Conservation (phyloP, 805 yeast genomes). For the Ogataea allantospora region DNA sequence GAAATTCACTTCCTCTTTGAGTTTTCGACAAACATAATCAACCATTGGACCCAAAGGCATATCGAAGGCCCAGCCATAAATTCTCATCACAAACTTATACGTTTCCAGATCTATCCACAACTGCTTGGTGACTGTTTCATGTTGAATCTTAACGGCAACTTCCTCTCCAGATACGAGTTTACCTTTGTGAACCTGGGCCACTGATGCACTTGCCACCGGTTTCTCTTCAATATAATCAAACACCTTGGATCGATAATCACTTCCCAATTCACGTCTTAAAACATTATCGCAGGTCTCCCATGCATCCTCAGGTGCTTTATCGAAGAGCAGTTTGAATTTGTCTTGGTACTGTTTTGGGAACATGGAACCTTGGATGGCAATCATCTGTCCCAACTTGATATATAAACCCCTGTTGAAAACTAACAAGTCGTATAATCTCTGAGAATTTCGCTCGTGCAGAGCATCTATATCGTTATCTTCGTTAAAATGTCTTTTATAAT, state of each 20-base stretch:
- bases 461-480: slow-evolving; percentile 46
- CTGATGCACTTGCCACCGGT: slow-evolving; percentile 74
- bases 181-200: slow-evolving; percentile 69
- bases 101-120: slow-evolving; percentile 59
- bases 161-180: slow-evolving; percentile 42
- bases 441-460: slow-evolving; percentile 60
- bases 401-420: slow-evolving; percentile 57
- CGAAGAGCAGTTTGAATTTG: slow-evolving; percentile 57
- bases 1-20: slow-evolving; percentile 64
- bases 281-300: slow-evolving; percentile 47
- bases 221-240: slow-evolving; percentile 48
- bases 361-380: slow-evolving; percentile 70
- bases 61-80: slow-evolving; percentile 59
- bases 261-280: slow-evolving; percentile 42
- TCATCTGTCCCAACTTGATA: slow-evolving; percentile 75
- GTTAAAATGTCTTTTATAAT: slow-evolving; percentile 55
- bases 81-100: slow-evolving; percentile 48
- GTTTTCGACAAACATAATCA: slow-evolving; percentile 53
- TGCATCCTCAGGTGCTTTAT: slow-evolving; percentile 60
- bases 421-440: slow-evolving; percentile 44
- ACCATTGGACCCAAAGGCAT: slow-evolving; percentile 61
- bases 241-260: slow-evolving; percentile 35
- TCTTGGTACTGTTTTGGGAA: slow-evolving; percentile 65
- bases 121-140: slow-evolving; percentile 59
- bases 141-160: slow-evolving; percentile 70